phyloP scores from a whole-genome alignment of 306 rosid genomes.

The Pyrus pyrifolia region DNA sequence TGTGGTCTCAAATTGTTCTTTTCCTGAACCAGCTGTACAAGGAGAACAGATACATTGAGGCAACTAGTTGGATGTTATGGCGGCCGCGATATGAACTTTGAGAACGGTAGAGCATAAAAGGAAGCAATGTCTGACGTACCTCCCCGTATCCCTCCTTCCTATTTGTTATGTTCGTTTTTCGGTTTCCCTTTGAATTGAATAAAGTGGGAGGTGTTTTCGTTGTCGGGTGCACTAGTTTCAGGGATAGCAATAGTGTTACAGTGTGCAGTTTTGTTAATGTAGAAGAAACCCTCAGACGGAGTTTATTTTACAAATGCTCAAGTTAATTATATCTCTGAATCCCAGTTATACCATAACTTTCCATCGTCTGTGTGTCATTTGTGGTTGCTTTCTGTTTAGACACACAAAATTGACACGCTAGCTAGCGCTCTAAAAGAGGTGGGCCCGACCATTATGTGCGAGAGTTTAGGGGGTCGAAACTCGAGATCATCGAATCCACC shows the following conservation, averaged over 20 bases:
- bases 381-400: too few relatives aligned
- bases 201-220: constrained; percentile 33
- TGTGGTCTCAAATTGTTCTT: background rate
- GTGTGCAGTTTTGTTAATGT: constrained; percentile 27
- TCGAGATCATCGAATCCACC: too few relatives aligned
- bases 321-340: background rate
- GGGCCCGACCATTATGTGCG: too few relatives aligned
- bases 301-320: background rate
- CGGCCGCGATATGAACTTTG: background rate
- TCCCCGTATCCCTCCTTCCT: background rate
- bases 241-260: constrained; percentile 19
- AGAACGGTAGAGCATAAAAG: constrained; percentile 2
- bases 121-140: constrained; percentile 18
- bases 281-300: constrained; percentile 5
- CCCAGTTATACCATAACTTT: background rate
- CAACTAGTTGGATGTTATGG: constrained; percentile 2
- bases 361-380: too few relatives aligned
- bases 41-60: background rate
- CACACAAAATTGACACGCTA: too few relatives aligned
- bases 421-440: too few relatives aligned
- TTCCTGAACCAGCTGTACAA: background rate
- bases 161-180: background rate
- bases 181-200: constrained; percentile 19
- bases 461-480: too few relatives aligned
- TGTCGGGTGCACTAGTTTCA: constrained; percentile 1